phyloP scores from a whole-genome alignment of 345 rosid species.

The Hibiscus tridactylites region DNA sequence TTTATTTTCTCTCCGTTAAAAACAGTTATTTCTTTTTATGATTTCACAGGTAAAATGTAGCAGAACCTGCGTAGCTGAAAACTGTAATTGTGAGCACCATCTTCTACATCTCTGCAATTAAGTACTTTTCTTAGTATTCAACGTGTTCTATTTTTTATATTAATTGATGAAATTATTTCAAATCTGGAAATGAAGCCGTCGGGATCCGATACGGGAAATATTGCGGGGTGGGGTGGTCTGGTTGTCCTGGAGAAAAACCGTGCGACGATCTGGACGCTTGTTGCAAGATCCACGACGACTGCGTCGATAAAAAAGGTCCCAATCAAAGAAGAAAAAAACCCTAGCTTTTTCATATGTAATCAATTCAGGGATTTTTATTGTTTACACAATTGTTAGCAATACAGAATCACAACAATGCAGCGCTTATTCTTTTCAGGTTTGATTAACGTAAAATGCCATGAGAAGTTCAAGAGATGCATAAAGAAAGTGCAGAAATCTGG shows the following conservation, averaged over 20 bases:
- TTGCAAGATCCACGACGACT: slow-evolving; percentile 78
- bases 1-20: not conserved
- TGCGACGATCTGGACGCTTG: slow-evolving; percentile 88
- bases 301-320: slow-evolving; percentile 64
- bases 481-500: slow-evolving; percentile 50
- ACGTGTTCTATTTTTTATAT: not conserved
- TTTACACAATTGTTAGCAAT: not conserved
- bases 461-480: slow-evolving; percentile 64
- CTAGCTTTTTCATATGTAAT: not conserved
- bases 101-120: not conserved
- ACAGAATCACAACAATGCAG: not conserved
- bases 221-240: slow-evolving; percentile 86
- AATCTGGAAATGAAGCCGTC: slow-evolving; percentile 29
- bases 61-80: slow-evolving; percentile 54
- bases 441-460: slow-evolving; percentile 51
- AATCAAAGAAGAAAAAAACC: not conserved
- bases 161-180: not conserved
- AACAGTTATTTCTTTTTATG: not conserved
- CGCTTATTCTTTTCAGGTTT: slow-evolving; percentile 31
- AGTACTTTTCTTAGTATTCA: not conserved
- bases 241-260: slow-evolving; percentile 82
- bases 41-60: slow-evolving; percentile 53
- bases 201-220: slow-evolving; percentile 90
- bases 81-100: slow-evolving; percentile 49
- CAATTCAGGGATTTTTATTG: not conserved